Base-by-base conservation (phyloP, 129 eudicot species). In the Sambucus nigra region DNA sequence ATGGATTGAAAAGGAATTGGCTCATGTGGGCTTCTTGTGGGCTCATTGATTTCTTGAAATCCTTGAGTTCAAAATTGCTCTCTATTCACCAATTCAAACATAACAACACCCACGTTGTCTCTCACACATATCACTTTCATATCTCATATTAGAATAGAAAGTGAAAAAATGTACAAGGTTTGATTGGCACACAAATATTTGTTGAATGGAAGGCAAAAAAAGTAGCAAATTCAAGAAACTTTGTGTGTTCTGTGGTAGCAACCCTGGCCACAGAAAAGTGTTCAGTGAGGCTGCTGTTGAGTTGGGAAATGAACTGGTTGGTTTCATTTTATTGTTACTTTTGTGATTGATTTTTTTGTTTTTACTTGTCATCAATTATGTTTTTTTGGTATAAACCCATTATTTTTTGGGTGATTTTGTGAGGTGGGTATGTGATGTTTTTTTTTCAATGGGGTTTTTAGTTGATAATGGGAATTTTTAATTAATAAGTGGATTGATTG, bases 221-320 rank as follows among this genome's bases (percentile, higher is more conserved):
- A 71, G 65, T 49, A 75, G 73, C 68, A 72, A 64, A 35, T 88
- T 88, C 88, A 78, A 84, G 61, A 84, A 51, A 67, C 55, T 88
- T 22, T 88, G 97, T 71, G 97, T 88, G 0, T 88, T 88, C 63
- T 88, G 97, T 75, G 97, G 97, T 31, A 88, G 97, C 49, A 67
- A 88, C 18, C 82, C 85, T 69, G 97, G 97, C 48, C 75, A 76
- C 46, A 76, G 97, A 44, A 53, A 80, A 68, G 86, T 88, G 17
- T 88, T 88, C 72, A 84, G 95, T 51, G 86, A 63, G 63, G 97
- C 97, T 69, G 93, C 97, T 79, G 52, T 73, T 78, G 72, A 84
- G 22, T 69, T 88, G 78, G 97, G 92, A 40, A 80, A 78, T 71
- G 93, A 88, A 74, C 65, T 88, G 88, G 97, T 88, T 39, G 53